These are phyloP conservation scores for Aspergillus diversus DNA, from an alignment of 495 filamentous ascomycete genomes.

Conservation along the genomic window DNA sequence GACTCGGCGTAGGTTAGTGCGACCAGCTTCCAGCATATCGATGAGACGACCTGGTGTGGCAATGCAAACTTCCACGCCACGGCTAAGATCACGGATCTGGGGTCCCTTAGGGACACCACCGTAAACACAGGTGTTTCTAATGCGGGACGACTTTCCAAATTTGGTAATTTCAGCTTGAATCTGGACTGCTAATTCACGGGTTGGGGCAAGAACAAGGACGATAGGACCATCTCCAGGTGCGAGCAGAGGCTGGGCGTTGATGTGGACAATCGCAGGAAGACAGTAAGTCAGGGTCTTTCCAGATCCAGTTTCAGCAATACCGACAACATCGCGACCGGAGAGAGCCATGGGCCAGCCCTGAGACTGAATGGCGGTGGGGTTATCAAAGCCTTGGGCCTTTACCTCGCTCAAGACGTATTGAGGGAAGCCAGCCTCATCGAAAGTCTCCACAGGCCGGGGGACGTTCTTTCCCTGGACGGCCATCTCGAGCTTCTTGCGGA, in stretches of 20 bases:
- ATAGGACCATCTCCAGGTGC: conserved; percentile 97
- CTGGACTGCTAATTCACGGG: conserved; percentile 96
- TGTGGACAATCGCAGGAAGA: conserved; percentile 97
- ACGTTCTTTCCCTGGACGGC: conserved; percentile 75
- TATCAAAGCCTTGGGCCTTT: conserved; percentile 92
- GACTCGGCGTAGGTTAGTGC: conserved; percentile 97
- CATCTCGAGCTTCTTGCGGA: conserved; percentile 81
- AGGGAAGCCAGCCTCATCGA: conserved; percentile 97
- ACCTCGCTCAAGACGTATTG: conserved; percentile 97
- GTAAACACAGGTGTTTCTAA: conserved; percentile 98
- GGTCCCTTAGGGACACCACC: conserved; percentile 97
- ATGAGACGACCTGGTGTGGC: conserved; percentile 97
- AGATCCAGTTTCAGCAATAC: conserved; percentile 98
- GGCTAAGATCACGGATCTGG: conserved; percentile 90
- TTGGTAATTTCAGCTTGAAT: conserved; percentile 99
- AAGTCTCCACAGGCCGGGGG: conserved; percentile 91
- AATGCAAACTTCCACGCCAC: conserved; percentile 97
- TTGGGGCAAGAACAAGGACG: conserved; percentile 91
- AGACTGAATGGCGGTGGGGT: conserved; percentile 93
- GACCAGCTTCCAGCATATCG: conserved; percentile 96
- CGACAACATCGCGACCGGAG: conserved; percentile 96
- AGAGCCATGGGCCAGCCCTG: conserved; percentile 99
- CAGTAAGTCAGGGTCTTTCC: conserved; percentile 99
- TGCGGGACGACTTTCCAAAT: conserved; percentile 96
- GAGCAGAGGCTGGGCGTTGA: conserved; percentile 97